Evolutionary conservation across 1,284 basidiomycete genomes (phyloP).

Genomic region (Cutaneotrichosporon sp.): DNA sequence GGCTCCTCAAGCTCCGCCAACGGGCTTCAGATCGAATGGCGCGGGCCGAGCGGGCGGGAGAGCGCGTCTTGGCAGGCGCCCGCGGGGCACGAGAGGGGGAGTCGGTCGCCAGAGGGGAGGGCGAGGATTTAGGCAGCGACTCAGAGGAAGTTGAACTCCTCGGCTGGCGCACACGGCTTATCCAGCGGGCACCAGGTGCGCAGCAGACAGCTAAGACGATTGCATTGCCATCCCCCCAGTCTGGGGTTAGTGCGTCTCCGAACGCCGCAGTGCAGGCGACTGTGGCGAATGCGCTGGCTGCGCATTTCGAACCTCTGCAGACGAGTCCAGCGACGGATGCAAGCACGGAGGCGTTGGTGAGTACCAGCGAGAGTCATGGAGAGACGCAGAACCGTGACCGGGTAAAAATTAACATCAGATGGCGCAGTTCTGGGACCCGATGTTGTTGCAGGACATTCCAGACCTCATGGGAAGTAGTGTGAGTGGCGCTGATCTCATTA

Average conservation of each 20-base stretch:
- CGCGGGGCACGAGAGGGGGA: background rate
- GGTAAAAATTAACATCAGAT: background rate
- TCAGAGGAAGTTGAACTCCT: constrained; percentile 21
- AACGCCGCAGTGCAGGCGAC: background rate
- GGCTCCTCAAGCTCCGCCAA: constrained; percentile 23
- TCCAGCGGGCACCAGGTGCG: constrained; percentile 14
- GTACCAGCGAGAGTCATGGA: too few relatives aligned
- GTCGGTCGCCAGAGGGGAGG: background rate
- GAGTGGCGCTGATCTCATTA: background rate
- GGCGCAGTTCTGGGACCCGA: constrained; percentile 14
- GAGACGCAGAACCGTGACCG: too few relatives aligned
- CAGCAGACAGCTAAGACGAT: constrained; percentile 13
- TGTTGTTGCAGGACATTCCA: constrained; percentile 7
- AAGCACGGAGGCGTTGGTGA: constrained; percentile 8
- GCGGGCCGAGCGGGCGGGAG: background rate
- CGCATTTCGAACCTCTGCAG: constrained; percentile 3
- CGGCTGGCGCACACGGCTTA: constrained; percentile 29
- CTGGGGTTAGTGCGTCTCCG: background rate
- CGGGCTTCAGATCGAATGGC: background rate
- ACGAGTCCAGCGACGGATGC: background rate
- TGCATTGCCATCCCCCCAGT: constrained; percentile 12
- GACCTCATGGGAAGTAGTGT: constrained; percentile 4
- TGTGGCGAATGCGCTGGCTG: constrained; percentile 1
- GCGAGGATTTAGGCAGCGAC: constrained; percentile 3
- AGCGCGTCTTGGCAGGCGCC: too few relatives aligned